These are phyloP conservation scores for Calonectria montana DNA, from an alignment of 2,329 filamentous ascomycete genomes.

Conservation along the genomic window DNA sequence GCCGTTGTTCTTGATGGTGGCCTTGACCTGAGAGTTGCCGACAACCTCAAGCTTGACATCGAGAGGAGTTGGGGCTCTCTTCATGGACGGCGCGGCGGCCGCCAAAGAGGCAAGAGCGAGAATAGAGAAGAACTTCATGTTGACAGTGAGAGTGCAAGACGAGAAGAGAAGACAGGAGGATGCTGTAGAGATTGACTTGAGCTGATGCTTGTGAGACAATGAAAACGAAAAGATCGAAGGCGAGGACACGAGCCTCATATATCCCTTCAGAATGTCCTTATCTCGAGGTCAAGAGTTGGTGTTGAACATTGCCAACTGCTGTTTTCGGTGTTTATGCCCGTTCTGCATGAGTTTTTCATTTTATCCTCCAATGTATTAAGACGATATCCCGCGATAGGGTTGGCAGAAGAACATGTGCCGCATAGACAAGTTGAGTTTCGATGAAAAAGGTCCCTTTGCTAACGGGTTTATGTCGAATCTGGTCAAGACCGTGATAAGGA, in stretches of 20 bases:
- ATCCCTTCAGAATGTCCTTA: not conserved
- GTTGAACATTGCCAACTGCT: not conserved
- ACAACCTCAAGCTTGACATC: slow-evolving; percentile 59
- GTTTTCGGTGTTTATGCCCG: not conserved
- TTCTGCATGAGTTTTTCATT: not conserved
- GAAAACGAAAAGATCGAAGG: not conserved
- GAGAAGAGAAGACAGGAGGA: not conserved
- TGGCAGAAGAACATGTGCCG: not conserved
- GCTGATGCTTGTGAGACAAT: not conserved
- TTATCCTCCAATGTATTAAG: not conserved
- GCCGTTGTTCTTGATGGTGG: slow-evolving; percentile 65
- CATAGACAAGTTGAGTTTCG: not conserved
- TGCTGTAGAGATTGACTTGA: not conserved
- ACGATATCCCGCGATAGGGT: not conserved
- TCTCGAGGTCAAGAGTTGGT: not conserved
- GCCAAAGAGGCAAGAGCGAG: slow-evolving; percentile 41
- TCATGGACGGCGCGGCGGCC: slow-evolving; percentile 35
- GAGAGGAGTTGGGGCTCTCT: slow-evolving; percentile 51
- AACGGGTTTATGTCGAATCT: not conserved
- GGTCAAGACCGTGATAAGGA: not conserved
- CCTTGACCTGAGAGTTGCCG: slow-evolving; percentile 64
- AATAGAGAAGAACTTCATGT: slow-evolving; percentile 42
- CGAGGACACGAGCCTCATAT: not conserved
- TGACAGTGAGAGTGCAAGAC: slow-evolving; percentile 4
- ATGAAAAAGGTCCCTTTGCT: not conserved